A percentile compares a stretch with the other conserved stretches of the same genome.
Evolutionary conservation across 1,139 yeast species (phyloP).

Genomic region (Candida pseudoviswanathii): DNA sequence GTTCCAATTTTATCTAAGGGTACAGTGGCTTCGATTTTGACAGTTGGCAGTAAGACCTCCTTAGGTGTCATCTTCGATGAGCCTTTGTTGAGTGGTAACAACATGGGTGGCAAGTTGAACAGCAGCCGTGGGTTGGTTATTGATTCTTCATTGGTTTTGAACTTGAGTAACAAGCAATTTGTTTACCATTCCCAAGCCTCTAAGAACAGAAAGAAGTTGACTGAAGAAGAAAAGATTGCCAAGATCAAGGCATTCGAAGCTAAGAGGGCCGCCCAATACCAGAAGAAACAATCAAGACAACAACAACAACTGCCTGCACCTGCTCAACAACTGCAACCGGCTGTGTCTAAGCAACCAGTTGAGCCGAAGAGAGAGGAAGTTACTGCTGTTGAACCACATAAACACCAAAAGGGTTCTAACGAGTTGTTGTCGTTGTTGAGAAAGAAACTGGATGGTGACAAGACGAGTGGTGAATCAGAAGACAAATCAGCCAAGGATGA

Average conservation of each 20-base stretch:
- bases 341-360: constrained; percentile 7
- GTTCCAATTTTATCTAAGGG: constrained; percentile 89
- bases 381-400: constrained; percentile 12
- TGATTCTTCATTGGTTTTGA: constrained; percentile 81
- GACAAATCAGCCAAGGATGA: constrained; percentile 16
- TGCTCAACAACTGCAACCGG: background rate
- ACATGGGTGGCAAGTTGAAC: constrained; percentile 72
- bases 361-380: constrained; percentile 11
- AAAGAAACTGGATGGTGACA: constrained; percentile 14
- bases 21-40: constrained; percentile 80
- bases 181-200: constrained; percentile 76
- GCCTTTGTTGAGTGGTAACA: constrained; percentile 81
- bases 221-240: constrained; percentile 25
- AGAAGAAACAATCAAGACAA: constrained; percentile 13
- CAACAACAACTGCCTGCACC: constrained; percentile 10
- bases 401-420: constrained; percentile 19
- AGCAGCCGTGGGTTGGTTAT: constrained; percentile 83
- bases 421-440: constrained; percentile 45
- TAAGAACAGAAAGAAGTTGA: constrained; percentile 37
- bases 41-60: constrained; percentile 57
- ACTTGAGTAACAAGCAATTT: constrained; percentile 72
- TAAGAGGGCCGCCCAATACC: constrained; percentile 18
- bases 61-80: constrained; percentile 82
- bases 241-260: constrained; percentile 23
- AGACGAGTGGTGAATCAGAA: background rate